phyloP scores from a whole-genome alignment of 139 green algal species.

The Pycnococcus provasolii region DNA sequence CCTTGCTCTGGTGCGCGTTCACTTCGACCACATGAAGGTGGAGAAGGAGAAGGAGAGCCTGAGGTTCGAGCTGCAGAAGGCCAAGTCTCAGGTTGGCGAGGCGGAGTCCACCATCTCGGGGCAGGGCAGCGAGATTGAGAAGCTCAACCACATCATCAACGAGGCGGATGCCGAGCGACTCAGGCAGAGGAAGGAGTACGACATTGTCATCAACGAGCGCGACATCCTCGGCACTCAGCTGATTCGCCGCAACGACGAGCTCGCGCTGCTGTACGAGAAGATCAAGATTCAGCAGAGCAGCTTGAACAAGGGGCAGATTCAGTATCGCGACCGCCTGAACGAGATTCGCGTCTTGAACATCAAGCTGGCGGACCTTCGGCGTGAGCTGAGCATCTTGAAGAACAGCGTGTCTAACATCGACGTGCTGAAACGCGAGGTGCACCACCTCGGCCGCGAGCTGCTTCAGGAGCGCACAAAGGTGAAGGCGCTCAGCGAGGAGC shows the following conservation, averaged over 20 bases:
- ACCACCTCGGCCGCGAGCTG: constrained; percentile 66
- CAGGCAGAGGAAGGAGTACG: constrained; percentile 76
- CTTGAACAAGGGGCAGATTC: constrained; percentile 61
- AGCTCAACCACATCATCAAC: constrained; percentile 72
- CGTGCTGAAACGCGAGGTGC: constrained; percentile 79
- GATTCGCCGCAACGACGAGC: constrained; percentile 80
- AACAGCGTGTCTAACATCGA: constrained; percentile 65
- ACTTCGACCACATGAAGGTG: constrained; percentile 85
- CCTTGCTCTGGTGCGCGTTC: constrained; percentile 67
- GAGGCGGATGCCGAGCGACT: constrained; percentile 52
- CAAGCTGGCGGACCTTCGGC: constrained; percentile 65
- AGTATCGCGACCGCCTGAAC: constrained; percentile 77
- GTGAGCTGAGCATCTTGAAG: constrained; percentile 70
- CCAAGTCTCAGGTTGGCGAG: constrained; percentile 63
- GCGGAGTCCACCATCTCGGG: constrained; percentile 51
- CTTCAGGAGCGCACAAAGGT: constrained; percentile 58
- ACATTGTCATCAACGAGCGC: constrained; percentile 72
- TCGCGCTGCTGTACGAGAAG: constrained; percentile 88
- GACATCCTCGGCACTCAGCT: constrained; percentile 77
- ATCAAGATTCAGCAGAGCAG: constrained; percentile 81
- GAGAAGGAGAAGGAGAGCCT: constrained; percentile 82
- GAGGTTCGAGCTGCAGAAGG: constrained; percentile 67
- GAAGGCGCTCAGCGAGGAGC: constrained; percentile 76
- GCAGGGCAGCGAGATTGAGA: constrained; percentile 60
- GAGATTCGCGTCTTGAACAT: constrained; percentile 82